A percentile compares a stretch with the other conserved stretches of the same genome.
Evolutionary conservation across 2,329 filamentous ascomycete species (phyloP).

Genomic region (Verticillium dahliae): DNA sequence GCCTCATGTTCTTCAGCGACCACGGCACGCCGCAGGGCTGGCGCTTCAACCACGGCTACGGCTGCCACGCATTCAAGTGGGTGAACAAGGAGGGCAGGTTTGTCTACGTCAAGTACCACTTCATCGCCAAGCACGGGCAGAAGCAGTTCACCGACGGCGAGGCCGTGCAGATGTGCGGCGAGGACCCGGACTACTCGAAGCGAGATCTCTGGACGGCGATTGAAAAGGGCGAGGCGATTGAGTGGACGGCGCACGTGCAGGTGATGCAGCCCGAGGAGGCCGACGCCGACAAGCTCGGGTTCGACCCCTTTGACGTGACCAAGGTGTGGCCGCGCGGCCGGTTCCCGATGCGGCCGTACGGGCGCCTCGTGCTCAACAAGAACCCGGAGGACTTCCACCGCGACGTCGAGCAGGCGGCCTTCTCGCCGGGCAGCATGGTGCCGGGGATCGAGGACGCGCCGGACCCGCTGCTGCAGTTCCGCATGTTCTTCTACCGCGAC

Average conservation of each 20-base stretch:
- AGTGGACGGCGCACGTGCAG: constrained; percentile 50
- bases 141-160: constrained; percentile 38
- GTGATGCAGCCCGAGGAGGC: constrained; percentile 49
- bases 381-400: constrained; percentile 45
- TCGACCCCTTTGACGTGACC: constrained; percentile 46
- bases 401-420: constrained; percentile 44
- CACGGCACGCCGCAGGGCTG: constrained; percentile 40
- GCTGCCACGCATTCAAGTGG: constrained; percentile 40
- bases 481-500: constrained; percentile 43
- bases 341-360: constrained; percentile 43
- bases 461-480: constrained; percentile 40
- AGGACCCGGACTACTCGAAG: constrained; percentile 44
- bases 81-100: constrained; percentile 39
- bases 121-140: constrained; percentile 37
- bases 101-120: constrained; percentile 45
- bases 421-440: constrained; percentile 43
- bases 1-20: constrained; percentile 42
- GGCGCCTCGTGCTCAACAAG: constrained; percentile 43
- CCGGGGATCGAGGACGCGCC: constrained; percentile 42
- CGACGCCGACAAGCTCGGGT: constrained; percentile 41
- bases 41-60: constrained; percentile 33
- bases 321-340: constrained; percentile 43
- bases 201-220: constrained; percentile 51
- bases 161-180: constrained; percentile 35
- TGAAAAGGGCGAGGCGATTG: constrained; percentile 41